Evolutionary conservation across 179 eudicot species (phyloP), one percentile per base, ranked within the genome.

Genomic region (Silene coronaria): DNA sequence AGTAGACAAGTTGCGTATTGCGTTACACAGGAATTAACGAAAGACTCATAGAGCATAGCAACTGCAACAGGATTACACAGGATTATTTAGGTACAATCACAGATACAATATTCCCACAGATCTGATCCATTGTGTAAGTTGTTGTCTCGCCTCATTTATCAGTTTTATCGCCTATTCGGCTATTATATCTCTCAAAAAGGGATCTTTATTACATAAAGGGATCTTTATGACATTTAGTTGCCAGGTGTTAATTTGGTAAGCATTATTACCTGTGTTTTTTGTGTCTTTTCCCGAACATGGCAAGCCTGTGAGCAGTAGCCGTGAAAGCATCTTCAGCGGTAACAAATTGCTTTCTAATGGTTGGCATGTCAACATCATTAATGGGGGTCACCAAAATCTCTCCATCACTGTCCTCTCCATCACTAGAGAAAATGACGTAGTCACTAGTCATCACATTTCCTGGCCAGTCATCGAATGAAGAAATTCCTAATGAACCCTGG

Each of bases 361-460:
- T 70, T 13, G 96, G 91, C 80, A 90, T 74, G 76, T 93, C 98
- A 78, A 87, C 85, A 79, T 91, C 97, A 70, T 81, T 85, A 68
- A 93, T 73, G 46, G 93, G 89, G 64, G 89, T 87, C 77, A 93
- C 82, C 78, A 87, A 78, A 36, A 82, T 65, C 71, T 91, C 98
- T 73, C 90, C 95, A 70, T 93, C 96, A 71, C 91, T 89, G 66
- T 89, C 96, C 80, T 93, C 98, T 55, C 88, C 93, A 22, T 91
- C 97, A 79, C 96, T 90, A 60, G 97, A 86, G 65, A 91, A 89
- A 72, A 73, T 75, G 59, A 80, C 57, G 75, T 87, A 83, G 66
- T 83, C 91, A 73, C 75, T 67, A 76, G 80, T 53, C 26, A 80
- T 80, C 76, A 79, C 83, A 75, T 76, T 84, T 72, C 79, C 79